Conservation (phyloP, 495 filamentous ascomycete genomes). For the Lasiosphaeria hispida region DNA sequence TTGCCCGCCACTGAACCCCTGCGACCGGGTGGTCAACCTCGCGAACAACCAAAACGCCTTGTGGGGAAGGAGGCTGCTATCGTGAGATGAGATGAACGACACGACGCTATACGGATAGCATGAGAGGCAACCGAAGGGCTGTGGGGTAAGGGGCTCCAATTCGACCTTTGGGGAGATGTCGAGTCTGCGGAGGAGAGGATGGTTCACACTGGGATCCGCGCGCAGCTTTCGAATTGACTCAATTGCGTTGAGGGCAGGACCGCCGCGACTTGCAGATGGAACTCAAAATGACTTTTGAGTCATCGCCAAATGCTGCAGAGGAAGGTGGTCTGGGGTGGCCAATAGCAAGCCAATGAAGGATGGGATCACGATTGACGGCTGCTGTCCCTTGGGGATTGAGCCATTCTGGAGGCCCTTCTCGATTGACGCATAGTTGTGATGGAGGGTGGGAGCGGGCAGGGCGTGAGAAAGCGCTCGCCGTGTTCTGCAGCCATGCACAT, state of each 20-base stretch:
- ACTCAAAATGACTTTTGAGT: constrained; percentile 13
- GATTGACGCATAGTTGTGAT: constrained; percentile 7
- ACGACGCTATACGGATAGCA: too few species aligned
- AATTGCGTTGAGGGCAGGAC: constrained; percentile 6
- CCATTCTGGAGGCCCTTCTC: constrained; percentile 3
- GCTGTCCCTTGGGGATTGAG: neutral
- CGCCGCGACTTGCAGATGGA: neutral
- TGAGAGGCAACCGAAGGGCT: too few species aligned
- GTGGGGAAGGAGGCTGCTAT: too few species aligned
- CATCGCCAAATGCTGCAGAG: constrained; percentile 10
- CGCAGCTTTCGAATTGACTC: constrained; percentile 11
- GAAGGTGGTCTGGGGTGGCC: neutral
- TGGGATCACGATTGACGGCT: neutral
- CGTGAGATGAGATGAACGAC: too few species aligned
- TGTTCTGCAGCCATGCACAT: constrained; percentile 31
- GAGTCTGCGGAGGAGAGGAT: neutral
- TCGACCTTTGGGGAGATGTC: too few species aligned
- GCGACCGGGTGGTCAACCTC: too few species aligned
- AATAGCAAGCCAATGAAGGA: constrained; percentile 5
- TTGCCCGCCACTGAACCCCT: too few species aligned
- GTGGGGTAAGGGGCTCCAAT: too few species aligned
- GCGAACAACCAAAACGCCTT: too few species aligned
- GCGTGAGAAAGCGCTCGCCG: constrained; percentile 29
- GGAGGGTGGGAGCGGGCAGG: neutral
- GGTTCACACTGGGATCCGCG: neutral